Percentiles rank a stretch among this genome's conserved stretches.
These are phyloP conservation scores for Phtheirospermum japonicum DNA, from an alignment of 257 asterid genomes.

Conservation along the genomic window DNA sequence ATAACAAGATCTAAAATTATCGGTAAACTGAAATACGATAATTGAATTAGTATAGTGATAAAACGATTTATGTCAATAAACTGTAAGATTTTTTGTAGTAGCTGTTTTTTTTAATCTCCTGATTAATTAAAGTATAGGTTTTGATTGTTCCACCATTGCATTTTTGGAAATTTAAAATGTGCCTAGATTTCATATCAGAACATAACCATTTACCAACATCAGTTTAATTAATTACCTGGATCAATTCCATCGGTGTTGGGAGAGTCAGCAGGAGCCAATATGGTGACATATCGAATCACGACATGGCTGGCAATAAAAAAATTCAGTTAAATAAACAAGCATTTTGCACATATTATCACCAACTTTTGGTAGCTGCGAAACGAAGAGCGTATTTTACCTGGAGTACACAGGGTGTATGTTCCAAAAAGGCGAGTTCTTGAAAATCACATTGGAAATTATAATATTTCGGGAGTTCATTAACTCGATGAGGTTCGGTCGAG, in stretches of 20 bases:
- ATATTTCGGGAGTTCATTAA: constrained; percentile 73
- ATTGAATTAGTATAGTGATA: too few species aligned
- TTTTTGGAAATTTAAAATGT: too few species aligned
- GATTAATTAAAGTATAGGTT: too few species aligned
- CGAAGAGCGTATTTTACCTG: too few species aligned
- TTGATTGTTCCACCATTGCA: too few species aligned
- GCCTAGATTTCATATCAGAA: not conserved
- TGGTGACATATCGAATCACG: constrained; percentile 74
- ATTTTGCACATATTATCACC: not conserved
- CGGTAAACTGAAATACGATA: too few species aligned
- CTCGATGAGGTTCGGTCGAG: constrained; percentile 86
- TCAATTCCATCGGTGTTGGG: constrained; percentile 99
- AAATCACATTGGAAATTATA: constrained; percentile 65
- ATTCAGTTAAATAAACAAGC: not conserved
- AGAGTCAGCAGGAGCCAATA: constrained; percentile 89
- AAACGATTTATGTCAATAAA: too few species aligned
- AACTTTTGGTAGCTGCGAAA: not conserved
- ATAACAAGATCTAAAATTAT: too few species aligned
- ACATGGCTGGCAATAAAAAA: constrained; percentile 56
- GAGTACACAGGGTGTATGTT: constrained; percentile 96
- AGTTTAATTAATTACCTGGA: constrained; percentile 56
- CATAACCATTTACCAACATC: not conserved
- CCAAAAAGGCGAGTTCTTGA: constrained; percentile 98
- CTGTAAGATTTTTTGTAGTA: too few species aligned
- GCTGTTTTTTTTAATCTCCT: too few species aligned